Conservation (phyloP, 2,329 filamentous ascomycete species). For the Didymosphaeria variabile region DNA sequence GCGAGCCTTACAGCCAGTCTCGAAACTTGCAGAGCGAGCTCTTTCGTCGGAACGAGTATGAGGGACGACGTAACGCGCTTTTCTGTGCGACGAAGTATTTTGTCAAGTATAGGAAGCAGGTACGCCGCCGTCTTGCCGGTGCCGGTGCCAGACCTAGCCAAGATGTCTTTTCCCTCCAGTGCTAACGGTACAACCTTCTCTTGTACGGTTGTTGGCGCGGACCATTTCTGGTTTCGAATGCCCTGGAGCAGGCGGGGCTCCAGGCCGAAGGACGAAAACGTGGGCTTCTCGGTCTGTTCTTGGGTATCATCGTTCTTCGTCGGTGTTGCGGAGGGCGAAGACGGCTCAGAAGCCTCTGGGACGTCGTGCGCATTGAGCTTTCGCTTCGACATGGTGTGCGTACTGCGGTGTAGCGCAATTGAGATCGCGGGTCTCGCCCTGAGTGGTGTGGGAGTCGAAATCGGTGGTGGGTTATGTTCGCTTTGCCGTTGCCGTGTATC, state of each 20-base stretch:
- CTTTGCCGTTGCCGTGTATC: no score
- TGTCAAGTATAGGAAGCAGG: slow-evolving; percentile 85
- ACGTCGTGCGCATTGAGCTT: slow-evolving; percentile 60
- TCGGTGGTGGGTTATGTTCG: no score
- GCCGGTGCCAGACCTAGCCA: slow-evolving; percentile 92
- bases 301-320: slow-evolving; percentile 4
- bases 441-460: no score
- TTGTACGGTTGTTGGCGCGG: slow-evolving; percentile 88
- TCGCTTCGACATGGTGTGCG: slow-evolving; percentile 50
- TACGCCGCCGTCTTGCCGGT: slow-evolving; percentile 99
- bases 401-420: no score
- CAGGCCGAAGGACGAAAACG: slow-evolving; percentile 80
- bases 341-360: slow-evolving; percentile 47
- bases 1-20: slow-evolving; percentile 80
- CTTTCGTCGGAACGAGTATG: slow-evolving; percentile 91
- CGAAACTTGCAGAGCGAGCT: slow-evolving; percentile 90
- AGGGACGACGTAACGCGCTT: slow-evolving; percentile 74
- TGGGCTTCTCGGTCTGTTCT: slow-evolving; percentile 37
- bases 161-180: slow-evolving; percentile 85
- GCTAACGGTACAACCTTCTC: slow-evolving; percentile 86
- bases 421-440: no score
- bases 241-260: slow-evolving; percentile 88
- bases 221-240: slow-evolving; percentile 83
- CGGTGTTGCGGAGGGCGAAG: slow-evolving; percentile 27
- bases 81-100: slow-evolving; percentile 82